Evolutionary conservation across 371 early-diverging fungal species (phyloP).

Genomic region (Mucor irregularis): DNA sequence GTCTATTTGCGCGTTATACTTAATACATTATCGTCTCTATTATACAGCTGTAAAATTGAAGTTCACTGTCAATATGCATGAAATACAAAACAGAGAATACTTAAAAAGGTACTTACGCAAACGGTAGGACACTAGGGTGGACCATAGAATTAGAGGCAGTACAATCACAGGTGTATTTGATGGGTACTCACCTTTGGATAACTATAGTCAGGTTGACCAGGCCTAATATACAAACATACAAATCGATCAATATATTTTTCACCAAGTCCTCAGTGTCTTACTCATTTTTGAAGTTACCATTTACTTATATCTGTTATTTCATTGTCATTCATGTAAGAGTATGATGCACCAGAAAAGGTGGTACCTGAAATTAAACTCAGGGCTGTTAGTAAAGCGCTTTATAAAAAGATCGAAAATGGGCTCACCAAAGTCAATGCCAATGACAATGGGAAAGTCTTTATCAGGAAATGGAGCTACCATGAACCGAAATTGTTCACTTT

Average conservation of each 20-base stretch:
- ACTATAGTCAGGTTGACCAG: slow-evolving; percentile 37
- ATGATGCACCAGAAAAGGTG: slow-evolving; percentile 62
- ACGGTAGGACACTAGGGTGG: slow-evolving; percentile 46
- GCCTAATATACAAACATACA: no score
- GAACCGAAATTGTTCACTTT: background rate
- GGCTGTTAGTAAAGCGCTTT: background rate
- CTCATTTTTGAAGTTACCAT: no score
- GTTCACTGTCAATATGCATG: no score
- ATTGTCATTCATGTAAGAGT: slow-evolving; percentile 42
- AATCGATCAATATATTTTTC: background rate
- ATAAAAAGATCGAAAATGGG: background rate
- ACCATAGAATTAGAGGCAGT: no score
- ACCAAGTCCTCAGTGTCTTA: no score
- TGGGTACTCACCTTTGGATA: slow-evolving; percentile 40
- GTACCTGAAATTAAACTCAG: slow-evolving; percentile 41
- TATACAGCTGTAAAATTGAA: slow-evolving; percentile 25
- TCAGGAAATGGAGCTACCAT: slow-evolving; percentile 22
- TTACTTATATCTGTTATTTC: slow-evolving; percentile 36
- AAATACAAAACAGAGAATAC: background rate
- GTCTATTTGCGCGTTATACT: no score
- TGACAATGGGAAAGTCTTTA: slow-evolving; percentile 54
- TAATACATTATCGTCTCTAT: slow-evolving; percentile 25
- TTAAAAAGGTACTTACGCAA: slow-evolving; percentile 33
- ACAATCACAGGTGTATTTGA: background rate
- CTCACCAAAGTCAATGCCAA: slow-evolving; percentile 62